phyloP scores from a whole-genome alignment of 768 basidiomycete genomes.

The Panellus pusillus region DNA sequence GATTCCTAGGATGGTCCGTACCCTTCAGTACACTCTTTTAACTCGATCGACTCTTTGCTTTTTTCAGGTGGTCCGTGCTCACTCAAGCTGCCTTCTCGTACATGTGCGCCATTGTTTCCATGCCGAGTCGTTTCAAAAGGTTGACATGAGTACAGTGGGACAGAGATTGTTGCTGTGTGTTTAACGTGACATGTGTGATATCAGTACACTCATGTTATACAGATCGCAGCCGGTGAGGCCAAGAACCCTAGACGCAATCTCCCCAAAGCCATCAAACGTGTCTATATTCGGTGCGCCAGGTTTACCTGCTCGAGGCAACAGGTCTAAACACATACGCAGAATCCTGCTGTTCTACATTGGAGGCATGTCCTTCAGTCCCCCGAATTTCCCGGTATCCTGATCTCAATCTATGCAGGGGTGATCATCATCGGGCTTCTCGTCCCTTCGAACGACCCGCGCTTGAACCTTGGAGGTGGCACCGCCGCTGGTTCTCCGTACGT shows the following conservation, averaged over 20 bases:
- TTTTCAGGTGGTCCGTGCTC: conserved; percentile 50
- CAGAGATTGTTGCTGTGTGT: conserved; percentile 85
- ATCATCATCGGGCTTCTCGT: conserved; percentile 82
- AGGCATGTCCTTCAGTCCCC: background rate
- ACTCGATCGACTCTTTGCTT: background rate
- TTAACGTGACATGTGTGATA: background rate
- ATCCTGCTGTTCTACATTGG: conserved; percentile 59
- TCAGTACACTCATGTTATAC: conserved; percentile 9
- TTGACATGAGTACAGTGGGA: conserved; percentile 58
- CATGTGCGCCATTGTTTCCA: conserved; percentile 17
- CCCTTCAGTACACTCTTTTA: background rate
- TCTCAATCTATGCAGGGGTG: conserved; percentile 42
- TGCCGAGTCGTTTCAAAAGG: background rate
- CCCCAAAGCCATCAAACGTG: conserved; percentile 65
- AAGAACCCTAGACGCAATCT: conserved; percentile 78
- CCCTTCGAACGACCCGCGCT: conserved; percentile 60
- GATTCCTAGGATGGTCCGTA: conserved; percentile 62
- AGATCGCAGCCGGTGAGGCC: conserved; percentile 89
- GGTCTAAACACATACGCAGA: background rate
- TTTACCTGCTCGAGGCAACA: background rate
- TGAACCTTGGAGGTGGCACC: conserved; percentile 55
- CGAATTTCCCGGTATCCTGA: background rate
- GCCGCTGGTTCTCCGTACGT: conserved; percentile 66
- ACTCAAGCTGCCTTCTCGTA: conserved; percentile 90
- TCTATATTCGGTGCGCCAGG: conserved; percentile 60